Conservation (phyloP, 2,329 filamentous ascomycete genomes). For the Phaeosphaeria sp. region DNA sequence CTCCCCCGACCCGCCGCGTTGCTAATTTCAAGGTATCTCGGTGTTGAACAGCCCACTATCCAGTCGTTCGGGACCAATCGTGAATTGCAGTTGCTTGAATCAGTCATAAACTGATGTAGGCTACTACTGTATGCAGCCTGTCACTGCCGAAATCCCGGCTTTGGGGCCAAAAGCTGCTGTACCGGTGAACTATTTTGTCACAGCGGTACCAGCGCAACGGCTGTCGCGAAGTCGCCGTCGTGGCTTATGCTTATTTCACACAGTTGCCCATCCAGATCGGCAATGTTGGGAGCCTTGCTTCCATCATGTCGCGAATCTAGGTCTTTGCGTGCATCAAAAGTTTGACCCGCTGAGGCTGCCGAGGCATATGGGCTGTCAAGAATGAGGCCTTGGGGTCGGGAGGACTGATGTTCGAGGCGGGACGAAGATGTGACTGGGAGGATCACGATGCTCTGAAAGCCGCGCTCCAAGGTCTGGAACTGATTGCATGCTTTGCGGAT, state of each 20-base stretch:
- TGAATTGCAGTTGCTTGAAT: background rate
- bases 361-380: slow-evolving; percentile 22
- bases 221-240: slow-evolving; percentile 81
- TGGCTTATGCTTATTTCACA: slow-evolving; percentile 84
- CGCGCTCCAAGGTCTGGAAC: slow-evolving; percentile 23
- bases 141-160: background rate
- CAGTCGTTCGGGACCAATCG: background rate
- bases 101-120: background rate
- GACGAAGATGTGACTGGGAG: slow-evolving; percentile 23
- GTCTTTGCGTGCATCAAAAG: background rate
- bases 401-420: slow-evolving; percentile 16
- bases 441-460: slow-evolving; percentile 50
- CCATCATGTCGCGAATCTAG: background rate
- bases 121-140: background rate
- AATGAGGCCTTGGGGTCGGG: slow-evolving; percentile 34
- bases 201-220: slow-evolving; percentile 65
- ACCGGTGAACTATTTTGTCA: slow-evolving; percentile 5
- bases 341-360: background rate
- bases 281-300: slow-evolving; percentile 17
- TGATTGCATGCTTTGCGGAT: slow-evolving; percentile 53
- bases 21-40: background rate
- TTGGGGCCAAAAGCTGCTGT: background rate
- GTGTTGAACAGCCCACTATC: background rate
- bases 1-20: background rate
- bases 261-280: slow-evolving; percentile 52